A percentile compares a stretch with the other conserved stretches of the same genome.
Evolutionary conservation across 176 grass and related monocot genomes (phyloP).

Genomic region (Zoysia pacifica): DNA sequence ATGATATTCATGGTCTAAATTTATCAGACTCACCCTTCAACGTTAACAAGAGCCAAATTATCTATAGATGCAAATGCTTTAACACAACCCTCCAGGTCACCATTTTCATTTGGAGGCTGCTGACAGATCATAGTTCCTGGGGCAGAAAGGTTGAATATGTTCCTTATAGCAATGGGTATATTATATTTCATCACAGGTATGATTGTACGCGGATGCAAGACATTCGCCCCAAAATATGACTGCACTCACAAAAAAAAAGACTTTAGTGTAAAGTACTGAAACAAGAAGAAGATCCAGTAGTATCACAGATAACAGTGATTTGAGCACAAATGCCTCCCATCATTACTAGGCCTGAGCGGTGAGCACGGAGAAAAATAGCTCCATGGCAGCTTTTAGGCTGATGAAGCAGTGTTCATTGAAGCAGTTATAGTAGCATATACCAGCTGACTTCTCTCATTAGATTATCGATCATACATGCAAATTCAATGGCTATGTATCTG

Average conservation of each 20-base stretch:
- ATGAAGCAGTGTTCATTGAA: not conserved
- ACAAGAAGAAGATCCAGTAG: not conserved
- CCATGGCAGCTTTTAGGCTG: not conserved
- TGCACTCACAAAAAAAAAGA: conserved; percentile 35
- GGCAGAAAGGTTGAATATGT: conserved; percentile 77
- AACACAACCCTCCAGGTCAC: conserved; percentile 63
- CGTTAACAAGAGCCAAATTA: conserved; percentile 76
- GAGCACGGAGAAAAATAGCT: not conserved
- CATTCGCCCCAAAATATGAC: conserved; percentile 93
- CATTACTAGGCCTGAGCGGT: not conserved
- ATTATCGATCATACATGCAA: not conserved
- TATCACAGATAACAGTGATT: not conserved
- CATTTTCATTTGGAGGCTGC: conserved; percentile 54
- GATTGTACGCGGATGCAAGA: conserved; percentile 84
- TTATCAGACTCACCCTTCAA: conserved; percentile 67
- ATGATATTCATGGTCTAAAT: not conserved
- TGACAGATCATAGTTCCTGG: conserved; percentile 84
- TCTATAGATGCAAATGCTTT: conserved; percentile 91
- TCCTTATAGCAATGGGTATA: conserved; percentile 79
- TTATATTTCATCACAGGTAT: conserved; percentile 85
- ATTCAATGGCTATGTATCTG: not conserved
- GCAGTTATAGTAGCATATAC: not conserved
- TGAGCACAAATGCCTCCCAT: not conserved
- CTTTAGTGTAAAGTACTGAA: conserved; percentile 3
- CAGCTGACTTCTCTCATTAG: not conserved